These are phyloP conservation scores for Hymenoscyphus scutula DNA, from an alignment of 2,329 filamentous ascomycete species.

Conservation along the genomic window DNA sequence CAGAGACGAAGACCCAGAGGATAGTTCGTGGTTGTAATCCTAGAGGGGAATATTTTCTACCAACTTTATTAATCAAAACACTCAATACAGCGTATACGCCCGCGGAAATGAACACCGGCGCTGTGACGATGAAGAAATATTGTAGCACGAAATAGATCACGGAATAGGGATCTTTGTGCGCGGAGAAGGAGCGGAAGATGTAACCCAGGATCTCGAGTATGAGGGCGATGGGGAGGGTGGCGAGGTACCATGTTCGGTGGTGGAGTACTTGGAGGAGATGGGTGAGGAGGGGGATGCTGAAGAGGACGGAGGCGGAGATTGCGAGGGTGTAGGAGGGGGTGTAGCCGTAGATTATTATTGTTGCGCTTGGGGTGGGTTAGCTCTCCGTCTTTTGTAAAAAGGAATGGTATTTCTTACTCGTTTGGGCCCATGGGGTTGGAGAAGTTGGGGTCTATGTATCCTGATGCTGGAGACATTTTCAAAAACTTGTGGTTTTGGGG, in stretches of 20 bases:
- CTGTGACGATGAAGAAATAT: conserved; percentile 61
- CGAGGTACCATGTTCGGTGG: conserved; percentile 47
- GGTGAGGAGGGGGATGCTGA: conserved; percentile 41
- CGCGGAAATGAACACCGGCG: conserved; percentile 56
- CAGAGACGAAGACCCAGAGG: no score
- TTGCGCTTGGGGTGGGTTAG: background rate
- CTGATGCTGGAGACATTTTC: no score
- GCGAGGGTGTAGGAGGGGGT: conserved; percentile 43
- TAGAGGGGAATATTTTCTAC: no score
- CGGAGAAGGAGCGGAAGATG: conserved; percentile 46
- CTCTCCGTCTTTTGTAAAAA: background rate
- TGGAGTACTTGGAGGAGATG: conserved; percentile 40
- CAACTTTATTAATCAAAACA: conserved; percentile 41
- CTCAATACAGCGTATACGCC: conserved; percentile 55
- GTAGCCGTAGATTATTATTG: conserved; percentile 9
- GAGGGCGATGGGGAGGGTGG: conserved; percentile 44
- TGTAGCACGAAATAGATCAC: conserved; percentile 56
- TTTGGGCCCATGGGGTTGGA: conserved; percentile 8
- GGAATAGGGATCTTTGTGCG: conserved; percentile 50
- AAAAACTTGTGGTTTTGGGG: no score
- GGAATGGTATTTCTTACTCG: background rate
- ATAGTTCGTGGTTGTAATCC: no score
- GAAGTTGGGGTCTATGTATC: conserved; percentile 4
- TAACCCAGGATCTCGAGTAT: conserved; percentile 52
- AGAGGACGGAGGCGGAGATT: conserved; percentile 44